Conservation (phyloP, 2,329 filamentous ascomycete species). For the Hypomyces perniciosus region DNA sequence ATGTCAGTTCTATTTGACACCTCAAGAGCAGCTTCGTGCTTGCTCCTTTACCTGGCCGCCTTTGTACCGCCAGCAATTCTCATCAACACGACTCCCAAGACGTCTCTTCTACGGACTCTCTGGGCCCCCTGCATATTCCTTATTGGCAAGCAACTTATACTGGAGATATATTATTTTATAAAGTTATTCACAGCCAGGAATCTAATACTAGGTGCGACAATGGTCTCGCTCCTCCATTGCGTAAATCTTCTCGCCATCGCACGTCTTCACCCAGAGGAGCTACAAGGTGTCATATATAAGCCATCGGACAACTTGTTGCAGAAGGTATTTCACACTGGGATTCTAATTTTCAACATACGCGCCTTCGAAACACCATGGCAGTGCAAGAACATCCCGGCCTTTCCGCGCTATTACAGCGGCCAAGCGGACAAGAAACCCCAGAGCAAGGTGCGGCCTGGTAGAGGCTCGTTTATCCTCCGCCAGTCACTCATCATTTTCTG, state of each 20-base stretch:
- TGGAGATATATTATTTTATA: too few species aligned
- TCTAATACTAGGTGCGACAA: too few species aligned
- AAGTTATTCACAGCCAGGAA: too few species aligned
- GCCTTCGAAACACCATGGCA: slow-evolving; percentile 11
- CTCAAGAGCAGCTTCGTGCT: too few species aligned
- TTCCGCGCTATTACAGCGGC: slow-evolving; percentile 3
- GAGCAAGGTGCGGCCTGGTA: background rate
- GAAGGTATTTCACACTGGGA: background rate
- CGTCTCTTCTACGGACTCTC: background rate
- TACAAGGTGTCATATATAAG: slow-evolving; percentile 1
- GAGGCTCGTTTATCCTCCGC: slow-evolving; percentile 2
- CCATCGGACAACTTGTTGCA: background rate
- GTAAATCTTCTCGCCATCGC: slow-evolving; percentile 7
- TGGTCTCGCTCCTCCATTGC: slow-evolving; percentile 2
- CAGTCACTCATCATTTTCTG: slow-evolving; percentile 6
- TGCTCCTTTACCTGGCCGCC: background rate
- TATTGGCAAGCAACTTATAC: background rate
- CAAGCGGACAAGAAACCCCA: background rate
- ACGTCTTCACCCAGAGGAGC: slow-evolving; percentile 2
- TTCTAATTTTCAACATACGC: slow-evolving; percentile 9
- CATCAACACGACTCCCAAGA: background rate
- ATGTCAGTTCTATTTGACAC: too few species aligned
- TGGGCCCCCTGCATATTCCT: background rate
- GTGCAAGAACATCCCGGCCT: background rate
- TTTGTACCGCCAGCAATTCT: background rate